Evolutionary conservation across 129 eudicot genomes (phyloP), one percentile per base, ranked within the genome.

Genomic region (Kitagawia praeruptora): DNA sequence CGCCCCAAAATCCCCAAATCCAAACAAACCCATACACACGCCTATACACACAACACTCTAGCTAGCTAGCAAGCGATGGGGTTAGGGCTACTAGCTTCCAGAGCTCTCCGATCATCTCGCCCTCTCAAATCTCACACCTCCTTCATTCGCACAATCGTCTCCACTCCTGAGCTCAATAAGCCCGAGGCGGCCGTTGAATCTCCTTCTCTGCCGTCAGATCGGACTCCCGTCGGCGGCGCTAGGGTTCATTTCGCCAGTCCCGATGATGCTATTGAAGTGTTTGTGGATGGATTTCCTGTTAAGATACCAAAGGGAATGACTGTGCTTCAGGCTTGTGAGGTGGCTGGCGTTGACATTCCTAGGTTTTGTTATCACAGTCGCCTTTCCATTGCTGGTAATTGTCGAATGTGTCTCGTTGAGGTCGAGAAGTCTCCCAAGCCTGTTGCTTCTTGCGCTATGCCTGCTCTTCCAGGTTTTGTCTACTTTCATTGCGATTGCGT

Each of bases 401-500:
- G 99, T 79, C 91, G 99, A 19, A 96, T 92, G 97, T 92, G 97
- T 74, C 87, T 96, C 10, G 97, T 92, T 1, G 99, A 95, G 87
- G 97, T 95, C 38, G 99, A 92, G 85, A 90, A 95, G 78, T 90
- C 94, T 0, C 97, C 97, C 16, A 95, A 95, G 87, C 97, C 97
- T 3, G 99, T 95, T 25, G 97, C 99, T 19, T 95, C 97, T 11
- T 95, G 99, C 67, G 99, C 99, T 34, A 95, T 95, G 99, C 99
- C 99, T n/a, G 97, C 97, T 39, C 89, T 91, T 48, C 97, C 97
- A 23, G 97, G 97, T 86, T 41, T 51, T 18, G 18, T 51, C 21
- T 51, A 51, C n/a, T 4, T 51, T 5, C 58, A 16, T 51, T 51
- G 16, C 2, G 0, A 51, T 51, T 5, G 16, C 2, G 13, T 51